phyloP scores from a whole-genome alignment of 2,329 filamentous ascomycete species.

The Penicillium psychrosexuale region DNA sequence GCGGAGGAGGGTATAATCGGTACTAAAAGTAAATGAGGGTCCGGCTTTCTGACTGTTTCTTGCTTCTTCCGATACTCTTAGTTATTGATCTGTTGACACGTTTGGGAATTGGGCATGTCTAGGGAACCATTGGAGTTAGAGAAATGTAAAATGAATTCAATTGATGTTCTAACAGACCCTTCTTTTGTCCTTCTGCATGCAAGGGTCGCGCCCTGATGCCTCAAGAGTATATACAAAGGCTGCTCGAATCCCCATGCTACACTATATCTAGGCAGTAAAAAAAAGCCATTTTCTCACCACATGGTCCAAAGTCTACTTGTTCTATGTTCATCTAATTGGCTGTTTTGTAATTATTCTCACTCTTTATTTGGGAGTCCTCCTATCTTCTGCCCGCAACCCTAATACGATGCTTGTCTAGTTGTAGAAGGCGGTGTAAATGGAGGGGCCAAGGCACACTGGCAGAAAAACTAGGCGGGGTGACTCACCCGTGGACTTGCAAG shows the following conservation, averaged over 20 bases:
- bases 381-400: not conserved
- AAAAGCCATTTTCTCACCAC: no score
- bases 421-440: slow-evolving; percentile 15
- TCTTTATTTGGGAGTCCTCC: not conserved
- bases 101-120: not conserved
- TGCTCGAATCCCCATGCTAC: not conserved
- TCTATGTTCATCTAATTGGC: no score
- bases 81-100: slow-evolving; percentile 1
- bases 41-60: not conserved
- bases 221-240: not conserved
- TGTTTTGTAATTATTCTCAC: not conserved
- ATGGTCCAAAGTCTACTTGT: no score
- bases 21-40: slow-evolving; percentile 26
- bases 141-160: slow-evolving; percentile 11
- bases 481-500: slow-evolving; percentile 13
- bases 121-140: slow-evolving; percentile 7
- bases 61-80: not conserved
- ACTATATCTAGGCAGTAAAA: not conserved
- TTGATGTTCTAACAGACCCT: not conserved
- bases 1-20: slow-evolving; percentile 39
- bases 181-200: not conserved
- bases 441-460: slow-evolving; percentile 19
- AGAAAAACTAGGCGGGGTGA: slow-evolving; percentile 26
- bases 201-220: not conserved
- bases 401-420: not conserved